A percentile compares a stretch with the other conserved stretches of the same genome.
Evolutionary conservation across 306 rosid species (phyloP).

Genomic region (Morella rubra): DNA sequence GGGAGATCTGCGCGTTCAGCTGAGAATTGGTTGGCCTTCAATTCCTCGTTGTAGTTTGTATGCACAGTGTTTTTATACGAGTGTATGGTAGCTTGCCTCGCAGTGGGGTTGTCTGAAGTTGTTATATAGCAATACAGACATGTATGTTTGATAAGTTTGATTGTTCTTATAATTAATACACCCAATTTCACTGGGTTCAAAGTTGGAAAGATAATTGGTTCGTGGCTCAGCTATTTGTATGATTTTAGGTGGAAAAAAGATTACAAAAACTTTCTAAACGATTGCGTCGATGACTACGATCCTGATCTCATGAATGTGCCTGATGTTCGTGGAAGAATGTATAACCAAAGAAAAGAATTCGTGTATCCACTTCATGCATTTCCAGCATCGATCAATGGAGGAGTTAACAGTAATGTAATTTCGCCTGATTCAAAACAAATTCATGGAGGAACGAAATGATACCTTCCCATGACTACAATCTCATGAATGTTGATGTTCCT

Average conservation of each 20-base stretch:
- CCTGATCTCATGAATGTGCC: not conserved
- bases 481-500: no score
- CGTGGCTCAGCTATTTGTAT: not conserved
- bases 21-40: not conserved
- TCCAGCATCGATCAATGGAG: no score
- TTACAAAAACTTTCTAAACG: no score
- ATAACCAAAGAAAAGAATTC: no score
- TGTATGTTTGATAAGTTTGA: not conserved
- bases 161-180: not conserved
- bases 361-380: no score
- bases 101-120: not conserved
- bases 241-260: not conserved
- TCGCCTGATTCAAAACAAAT: no score
- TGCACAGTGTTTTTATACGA: not conserved
- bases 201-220: no score
- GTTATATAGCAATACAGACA: not conserved
- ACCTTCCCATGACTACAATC: no score
- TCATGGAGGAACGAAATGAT: no score
- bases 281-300: no score
- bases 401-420: no score
- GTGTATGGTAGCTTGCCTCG: not conserved
- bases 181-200: not conserved
- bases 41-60: not conserved
- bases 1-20: slow-evolving; percentile 23
- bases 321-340: not conserved